Percentiles rank a stretch among this genome's conserved stretches.
Evolutionary conservation across 2,329 filamentous ascomycete genomes (phyloP).

Genomic region (Sporothrix pseudoabietina): DNA sequence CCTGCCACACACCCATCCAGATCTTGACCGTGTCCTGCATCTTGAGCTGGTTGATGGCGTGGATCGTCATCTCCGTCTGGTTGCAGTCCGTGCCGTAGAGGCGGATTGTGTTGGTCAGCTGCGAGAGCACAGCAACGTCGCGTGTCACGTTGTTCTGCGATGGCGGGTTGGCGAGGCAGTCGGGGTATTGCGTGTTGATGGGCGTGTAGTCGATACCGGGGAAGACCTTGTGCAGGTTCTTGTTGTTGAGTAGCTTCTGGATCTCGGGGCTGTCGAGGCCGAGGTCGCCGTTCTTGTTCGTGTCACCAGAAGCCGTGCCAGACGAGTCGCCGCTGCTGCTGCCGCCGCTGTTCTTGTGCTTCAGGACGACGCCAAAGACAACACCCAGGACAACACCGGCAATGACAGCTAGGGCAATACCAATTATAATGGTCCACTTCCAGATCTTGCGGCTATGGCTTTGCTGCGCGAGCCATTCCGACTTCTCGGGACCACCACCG

Average conservation of each 20-base stretch:
- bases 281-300: slow-evolving; percentile 67
- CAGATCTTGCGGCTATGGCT: slow-evolving; percentile 64
- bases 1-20: slow-evolving; percentile 95
- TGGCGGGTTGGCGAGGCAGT: slow-evolving; percentile 73
- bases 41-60: slow-evolving; percentile 74
- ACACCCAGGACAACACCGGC: slow-evolving; percentile 74
- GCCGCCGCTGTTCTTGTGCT: slow-evolving; percentile 52
- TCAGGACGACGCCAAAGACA: slow-evolving; percentile 70
- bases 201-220: slow-evolving; percentile 95
- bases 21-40: slow-evolving; percentile 76
- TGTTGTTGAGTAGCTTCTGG: slow-evolving; percentile 77
- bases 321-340: slow-evolving; percentile 40
- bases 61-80: slow-evolving; percentile 90
- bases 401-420: slow-evolving; percentile 66
- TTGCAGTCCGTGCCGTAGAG: slow-evolving; percentile 97
- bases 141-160: slow-evolving; percentile 94
- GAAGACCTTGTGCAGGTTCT: slow-evolving; percentile 86
- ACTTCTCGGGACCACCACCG: slow-evolving; percentile 59
- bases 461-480: slow-evolving; percentile 63
- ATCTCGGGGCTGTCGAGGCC: slow-evolving; percentile 72
- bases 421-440: slow-evolving; percentile 67
- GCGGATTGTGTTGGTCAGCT: slow-evolving; percentile 83
- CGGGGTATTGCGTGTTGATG: slow-evolving; percentile 85
- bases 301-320: slow-evolving; percentile 62
- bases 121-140: slow-evolving; percentile 85